A percentile compares a stretch with the other conserved stretches of the same genome.
These are phyloP conservation scores for Erysimum cheiri DNA, from an alignment of 441 rosid species.

Conservation along the genomic window DNA sequence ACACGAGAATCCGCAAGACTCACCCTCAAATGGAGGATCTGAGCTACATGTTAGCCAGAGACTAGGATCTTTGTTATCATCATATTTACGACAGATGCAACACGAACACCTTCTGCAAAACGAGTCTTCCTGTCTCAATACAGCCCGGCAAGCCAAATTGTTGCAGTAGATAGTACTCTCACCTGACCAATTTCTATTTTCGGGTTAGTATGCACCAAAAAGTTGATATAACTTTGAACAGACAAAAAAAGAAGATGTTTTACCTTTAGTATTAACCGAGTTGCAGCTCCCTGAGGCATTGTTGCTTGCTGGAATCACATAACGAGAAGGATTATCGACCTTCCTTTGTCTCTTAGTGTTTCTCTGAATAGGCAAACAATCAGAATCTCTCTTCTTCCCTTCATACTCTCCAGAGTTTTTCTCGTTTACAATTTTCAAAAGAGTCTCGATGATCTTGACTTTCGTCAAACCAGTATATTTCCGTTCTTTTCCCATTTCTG, in stretches of 20 bases:
- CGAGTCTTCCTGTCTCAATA: conserved; percentile 44
- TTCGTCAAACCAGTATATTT: conserved; percentile 97
- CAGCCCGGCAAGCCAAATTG: conserved; percentile 61
- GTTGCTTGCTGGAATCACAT: conserved; percentile 55
- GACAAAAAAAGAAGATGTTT: neutral
- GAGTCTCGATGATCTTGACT: conserved; percentile 90
- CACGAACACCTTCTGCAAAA: conserved; percentile 71
- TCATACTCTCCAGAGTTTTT: conserved; percentile 65
- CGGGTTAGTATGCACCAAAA: conserved; percentile 27
- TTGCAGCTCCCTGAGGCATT: conserved; percentile 41
- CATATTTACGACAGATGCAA: conserved; percentile 60
- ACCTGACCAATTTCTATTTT: conserved; percentile 32
- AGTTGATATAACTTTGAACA: neutral
- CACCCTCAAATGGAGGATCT: conserved; percentile 47
- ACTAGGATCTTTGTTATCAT: conserved; percentile 70
- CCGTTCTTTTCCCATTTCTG: conserved; percentile 98
- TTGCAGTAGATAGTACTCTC: conserved; percentile 47
- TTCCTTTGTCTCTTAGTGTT: conserved; percentile 79
- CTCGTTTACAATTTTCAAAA: conserved; percentile 73
- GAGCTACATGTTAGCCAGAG: conserved; percentile 65
- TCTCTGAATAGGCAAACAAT: conserved; percentile 51
- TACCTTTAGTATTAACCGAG: conserved; percentile 41
- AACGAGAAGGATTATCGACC: conserved; percentile 73
- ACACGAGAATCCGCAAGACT: conserved; percentile 59
- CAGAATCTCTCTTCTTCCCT: conserved; percentile 47